Percentiles rank a stretch among this genome's conserved stretches.
Conservation (phyloP, 2,329 filamentous ascomycete species). For the Colletotrichum sp. region DNA sequence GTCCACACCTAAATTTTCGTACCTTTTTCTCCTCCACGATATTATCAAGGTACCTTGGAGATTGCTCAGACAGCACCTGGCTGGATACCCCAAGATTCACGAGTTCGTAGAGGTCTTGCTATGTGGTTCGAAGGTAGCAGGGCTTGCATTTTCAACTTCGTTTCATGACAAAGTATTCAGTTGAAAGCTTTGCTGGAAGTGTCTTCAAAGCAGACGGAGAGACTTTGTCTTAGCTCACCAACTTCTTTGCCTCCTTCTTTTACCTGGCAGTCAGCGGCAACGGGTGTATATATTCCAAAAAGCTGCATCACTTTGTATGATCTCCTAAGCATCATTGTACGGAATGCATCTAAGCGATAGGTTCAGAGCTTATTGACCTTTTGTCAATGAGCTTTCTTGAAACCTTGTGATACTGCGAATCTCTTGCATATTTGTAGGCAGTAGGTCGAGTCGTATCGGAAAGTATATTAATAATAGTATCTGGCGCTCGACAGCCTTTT, state of each 20-base stretch:
- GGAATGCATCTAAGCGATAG: accelerated
- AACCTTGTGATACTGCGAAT: not conserved
- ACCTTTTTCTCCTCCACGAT: accelerated
- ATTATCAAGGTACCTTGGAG: not conserved
- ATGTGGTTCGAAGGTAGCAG: not conserved
- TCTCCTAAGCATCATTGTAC: not conserved
- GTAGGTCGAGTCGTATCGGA: not conserved
- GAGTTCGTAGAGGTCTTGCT: no score
- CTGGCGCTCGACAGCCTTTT: not conserved
- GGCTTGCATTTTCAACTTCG: not conserved
- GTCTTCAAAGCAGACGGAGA: not conserved
- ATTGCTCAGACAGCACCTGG: not conserved
- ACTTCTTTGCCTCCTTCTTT: not conserved
- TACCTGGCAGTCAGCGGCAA: not conserved
- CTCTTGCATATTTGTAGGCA: not conserved
- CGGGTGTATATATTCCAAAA: not conserved
- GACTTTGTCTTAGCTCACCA: not conserved
- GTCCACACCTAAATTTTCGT: not conserved
- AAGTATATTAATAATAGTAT: accelerated
- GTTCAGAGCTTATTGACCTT: not conserved
- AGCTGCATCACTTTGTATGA: accelerated
- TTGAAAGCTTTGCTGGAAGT: not conserved
- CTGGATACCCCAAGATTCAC: not conserved
- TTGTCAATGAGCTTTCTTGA: not conserved
- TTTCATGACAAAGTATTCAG: not conserved